A percentile compares a stretch with the other conserved stretches of the same genome.
Conservation (phyloP, 2,329 filamentous ascomycete genomes). For the Claviceps maximensis region DNA sequence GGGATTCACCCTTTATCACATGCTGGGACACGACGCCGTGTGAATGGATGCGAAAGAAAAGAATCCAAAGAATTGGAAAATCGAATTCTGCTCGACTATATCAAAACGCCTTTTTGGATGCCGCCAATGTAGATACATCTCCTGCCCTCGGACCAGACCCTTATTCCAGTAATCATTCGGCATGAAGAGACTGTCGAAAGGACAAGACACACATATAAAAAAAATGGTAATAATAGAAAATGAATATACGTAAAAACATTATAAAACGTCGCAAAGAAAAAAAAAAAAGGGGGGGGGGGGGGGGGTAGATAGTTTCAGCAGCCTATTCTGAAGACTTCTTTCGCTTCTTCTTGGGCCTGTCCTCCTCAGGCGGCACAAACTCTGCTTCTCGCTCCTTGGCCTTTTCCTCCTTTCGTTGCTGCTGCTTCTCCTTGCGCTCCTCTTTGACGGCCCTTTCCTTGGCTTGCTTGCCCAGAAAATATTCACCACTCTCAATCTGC, state of each 20-base stretch:
- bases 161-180: background rate
- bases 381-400: slow-evolving; percentile 72
- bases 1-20: background rate
- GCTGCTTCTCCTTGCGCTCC: slow-evolving; percentile 72
- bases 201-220: background rate
- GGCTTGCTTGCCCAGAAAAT: slow-evolving; percentile 84
- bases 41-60: background rate
- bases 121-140: slow-evolving; percentile 1
- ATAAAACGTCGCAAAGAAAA: background rate
- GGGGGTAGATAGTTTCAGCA: slow-evolving; percentile 1
- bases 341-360: slow-evolving; percentile 49
- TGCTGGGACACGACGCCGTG: background rate
- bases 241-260: background rate
- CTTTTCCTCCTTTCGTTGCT: slow-evolving; percentile 78
- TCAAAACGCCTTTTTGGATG: slow-evolving; percentile 6
- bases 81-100: background rate
- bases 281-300: no score
- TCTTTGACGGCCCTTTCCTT: slow-evolving; percentile 75
- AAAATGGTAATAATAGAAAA: background rate
- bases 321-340: slow-evolving; percentile 34
- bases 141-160: background rate
- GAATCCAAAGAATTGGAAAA: background rate
- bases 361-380: slow-evolving; percentile 77
- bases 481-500: slow-evolving; percentile 96
- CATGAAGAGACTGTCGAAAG: background rate